Conservation (phyloP, 306 rosid species). For the Senna siamea region DNA sequence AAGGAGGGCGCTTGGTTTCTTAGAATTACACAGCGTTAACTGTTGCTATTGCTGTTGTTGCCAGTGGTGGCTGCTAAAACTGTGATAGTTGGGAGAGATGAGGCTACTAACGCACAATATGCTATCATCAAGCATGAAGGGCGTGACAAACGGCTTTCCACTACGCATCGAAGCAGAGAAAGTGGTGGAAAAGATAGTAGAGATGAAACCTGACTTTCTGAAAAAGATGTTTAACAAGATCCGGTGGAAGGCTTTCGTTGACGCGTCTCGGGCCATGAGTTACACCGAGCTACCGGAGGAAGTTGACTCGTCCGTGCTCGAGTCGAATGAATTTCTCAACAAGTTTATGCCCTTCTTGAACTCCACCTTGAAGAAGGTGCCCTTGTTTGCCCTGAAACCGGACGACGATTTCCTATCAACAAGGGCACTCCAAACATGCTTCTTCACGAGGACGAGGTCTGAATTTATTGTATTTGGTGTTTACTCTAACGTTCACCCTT, state of each 20-base stretch:
- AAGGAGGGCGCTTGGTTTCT: too few species aligned
- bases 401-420: constrained; percentile 70
- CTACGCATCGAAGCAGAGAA: constrained; percentile 73
- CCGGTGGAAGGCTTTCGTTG: constrained; percentile 74
- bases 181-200: constrained; percentile 72
- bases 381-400: constrained; percentile 84
- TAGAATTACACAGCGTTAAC: not conserved
- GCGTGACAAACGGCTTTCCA: constrained; percentile 82
- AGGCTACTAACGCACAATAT: constrained; percentile 89
- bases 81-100: constrained; percentile 46
- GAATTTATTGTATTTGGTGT: constrained; percentile 32
- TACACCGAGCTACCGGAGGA: constrained; percentile 78
- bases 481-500: not conserved
- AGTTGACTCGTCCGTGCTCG: constrained; percentile 68
- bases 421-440: constrained; percentile 96
- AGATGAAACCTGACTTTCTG: constrained; percentile 67
- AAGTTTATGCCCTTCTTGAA: constrained; percentile 81
- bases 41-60: too few species aligned
- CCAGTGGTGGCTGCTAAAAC: not conserved
- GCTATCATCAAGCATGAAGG: constrained; percentile 88
- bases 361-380: constrained; percentile 93
- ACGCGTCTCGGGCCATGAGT: constrained; percentile 68
- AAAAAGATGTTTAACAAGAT: constrained; percentile 78
- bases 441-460: constrained; percentile 94
- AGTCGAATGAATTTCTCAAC: constrained; percentile 71